phyloP scores from a whole-genome alignment of 306 rosid genomes.

The Cyclanthera cordifolia region DNA sequence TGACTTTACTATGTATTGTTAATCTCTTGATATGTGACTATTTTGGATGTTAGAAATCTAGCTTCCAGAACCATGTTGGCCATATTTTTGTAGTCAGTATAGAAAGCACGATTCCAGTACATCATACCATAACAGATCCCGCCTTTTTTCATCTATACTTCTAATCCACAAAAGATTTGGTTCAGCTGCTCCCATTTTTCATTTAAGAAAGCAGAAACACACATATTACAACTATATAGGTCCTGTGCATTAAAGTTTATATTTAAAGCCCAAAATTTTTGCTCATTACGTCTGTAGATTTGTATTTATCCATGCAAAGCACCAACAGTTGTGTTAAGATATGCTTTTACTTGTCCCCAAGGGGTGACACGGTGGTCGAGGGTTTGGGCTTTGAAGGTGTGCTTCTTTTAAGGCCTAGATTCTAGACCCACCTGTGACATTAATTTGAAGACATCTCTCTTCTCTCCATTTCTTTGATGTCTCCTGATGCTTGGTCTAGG shows the following conservation, averaged over 20 bases:
- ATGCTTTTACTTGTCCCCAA: too few relatives aligned
- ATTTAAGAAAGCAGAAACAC: neutral
- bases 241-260: neutral
- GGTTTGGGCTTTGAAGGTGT: too few relatives aligned
- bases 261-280: neutral
- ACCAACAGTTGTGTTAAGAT: neutral
- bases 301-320: neutral
- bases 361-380: too few relatives aligned
- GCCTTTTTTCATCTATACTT: neutral
- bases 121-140: neutral
- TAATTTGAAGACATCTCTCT: too few relatives aligned
- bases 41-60: neutral
- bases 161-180: neutral
- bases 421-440: too few relatives aligned
- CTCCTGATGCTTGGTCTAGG: too few relatives aligned
- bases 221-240: neutral
- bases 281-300: neutral
- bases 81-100: neutral
- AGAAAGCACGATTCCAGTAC: neutral
- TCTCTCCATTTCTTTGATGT: too few relatives aligned
- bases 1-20: neutral
- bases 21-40: neutral
- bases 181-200: neutral
- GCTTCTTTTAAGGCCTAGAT: too few relatives aligned
- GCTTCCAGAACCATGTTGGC: neutral